phyloP scores from a whole-genome alignment of 2,329 filamentous ascomycete species.

The Monosporascus sp. region DNA sequence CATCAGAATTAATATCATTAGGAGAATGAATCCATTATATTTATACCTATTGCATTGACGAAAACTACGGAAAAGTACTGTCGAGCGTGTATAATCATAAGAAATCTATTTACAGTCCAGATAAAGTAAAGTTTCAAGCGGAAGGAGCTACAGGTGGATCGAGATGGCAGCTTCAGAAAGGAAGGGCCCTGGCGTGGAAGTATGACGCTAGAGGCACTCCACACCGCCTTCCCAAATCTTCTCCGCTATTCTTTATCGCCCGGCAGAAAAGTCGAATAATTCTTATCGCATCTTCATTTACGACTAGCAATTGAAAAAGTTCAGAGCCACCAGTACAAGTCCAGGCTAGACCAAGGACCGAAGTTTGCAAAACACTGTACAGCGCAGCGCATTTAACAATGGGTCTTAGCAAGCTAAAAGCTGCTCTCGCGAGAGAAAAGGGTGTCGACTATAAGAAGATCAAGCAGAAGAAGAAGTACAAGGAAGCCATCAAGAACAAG shows the following conservation, averaged over 20 bases:
- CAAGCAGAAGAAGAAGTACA: conserved; percentile 24
- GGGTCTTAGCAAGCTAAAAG: conserved; percentile 23
- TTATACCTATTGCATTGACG: no score
- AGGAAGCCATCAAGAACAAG: conserved; percentile 18
- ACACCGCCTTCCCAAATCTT: background rate
- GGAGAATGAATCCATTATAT: no score
- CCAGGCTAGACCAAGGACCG: background rate
- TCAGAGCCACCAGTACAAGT: background rate
- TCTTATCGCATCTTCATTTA: background rate
- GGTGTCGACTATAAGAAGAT: conserved; percentile 25
- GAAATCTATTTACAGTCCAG: no score
- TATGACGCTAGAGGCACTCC: no score
- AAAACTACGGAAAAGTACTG: no score
- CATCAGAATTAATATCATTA: no score
- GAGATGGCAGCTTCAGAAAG: no score
- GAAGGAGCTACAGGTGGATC: no score
- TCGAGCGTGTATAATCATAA: no score
- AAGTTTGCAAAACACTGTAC: background rate
- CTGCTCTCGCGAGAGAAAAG: conserved; percentile 24
- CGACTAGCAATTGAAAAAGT: background rate
- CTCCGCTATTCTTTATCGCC: background rate
- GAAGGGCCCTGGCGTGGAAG: no score
- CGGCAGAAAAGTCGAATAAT: background rate
- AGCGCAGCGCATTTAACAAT: conserved; percentile 9
- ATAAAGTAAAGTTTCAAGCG: no score